Evolutionary conservation across 164 flowering plant species (phyloP).

Genomic region (Magnolia officinalis): DNA sequence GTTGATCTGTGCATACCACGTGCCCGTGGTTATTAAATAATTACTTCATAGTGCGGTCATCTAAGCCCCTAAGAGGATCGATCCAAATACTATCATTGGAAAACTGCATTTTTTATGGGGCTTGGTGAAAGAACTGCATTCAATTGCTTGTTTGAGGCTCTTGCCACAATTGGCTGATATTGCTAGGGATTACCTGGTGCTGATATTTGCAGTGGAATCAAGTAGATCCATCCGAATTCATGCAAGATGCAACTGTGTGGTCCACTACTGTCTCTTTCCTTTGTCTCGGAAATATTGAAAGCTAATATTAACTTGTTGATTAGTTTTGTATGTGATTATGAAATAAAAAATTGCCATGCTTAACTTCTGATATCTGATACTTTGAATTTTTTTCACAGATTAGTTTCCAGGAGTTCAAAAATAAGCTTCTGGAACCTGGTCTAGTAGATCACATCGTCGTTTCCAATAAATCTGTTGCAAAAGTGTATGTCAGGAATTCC

Average conservation of each 20-base stretch:
- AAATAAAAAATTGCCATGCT: background rate
- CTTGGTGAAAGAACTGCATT: background rate
- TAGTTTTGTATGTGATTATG: background rate
- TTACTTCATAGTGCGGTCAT: background rate
- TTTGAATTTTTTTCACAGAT: slow-evolving; percentile 45
- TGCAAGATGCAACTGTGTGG: background rate
- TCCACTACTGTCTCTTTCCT: background rate
- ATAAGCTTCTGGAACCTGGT: slow-evolving; percentile 87
- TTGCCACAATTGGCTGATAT: background rate
- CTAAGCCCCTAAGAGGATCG: background rate
- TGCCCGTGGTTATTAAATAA: background rate
- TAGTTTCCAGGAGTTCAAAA: slow-evolving; percentile 88
- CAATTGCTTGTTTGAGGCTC: background rate
- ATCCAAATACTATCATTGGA: background rate
- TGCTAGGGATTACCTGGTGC: background rate
- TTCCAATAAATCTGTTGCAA: slow-evolving; percentile 83
- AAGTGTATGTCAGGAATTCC: slow-evolving; percentile 60
- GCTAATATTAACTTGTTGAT: background rate
- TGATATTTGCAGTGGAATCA: background rate
- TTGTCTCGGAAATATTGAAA: background rate
- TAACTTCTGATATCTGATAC: background rate
- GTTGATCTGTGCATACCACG: background rate
- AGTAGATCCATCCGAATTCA: background rate
- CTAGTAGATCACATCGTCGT: slow-evolving; percentile 81
- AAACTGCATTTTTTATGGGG: background rate